A percentile compares a stretch with the other conserved stretches of the same genome.
phyloP scores from a whole-genome alignment of 352 stramenopile genomes.

The Globisporangium cystogenes region DNA sequence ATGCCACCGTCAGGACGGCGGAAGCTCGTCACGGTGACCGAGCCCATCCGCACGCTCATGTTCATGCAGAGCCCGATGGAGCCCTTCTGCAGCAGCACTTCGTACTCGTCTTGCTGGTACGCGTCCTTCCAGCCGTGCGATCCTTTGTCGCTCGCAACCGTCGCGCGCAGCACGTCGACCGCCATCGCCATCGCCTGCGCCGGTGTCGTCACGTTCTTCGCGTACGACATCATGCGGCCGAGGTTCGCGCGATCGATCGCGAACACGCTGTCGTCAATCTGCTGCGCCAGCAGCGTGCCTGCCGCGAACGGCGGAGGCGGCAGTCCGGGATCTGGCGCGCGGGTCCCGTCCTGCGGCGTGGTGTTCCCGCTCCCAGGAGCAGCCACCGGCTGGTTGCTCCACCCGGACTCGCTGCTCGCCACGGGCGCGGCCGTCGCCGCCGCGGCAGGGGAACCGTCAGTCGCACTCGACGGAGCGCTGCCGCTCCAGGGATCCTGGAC shows the following conservation, averaged over 20 bases:
- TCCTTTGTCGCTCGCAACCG: slow-evolving; percentile 27
- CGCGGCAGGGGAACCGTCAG: neutral
- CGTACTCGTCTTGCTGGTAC: slow-evolving; percentile 71
- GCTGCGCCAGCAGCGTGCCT: slow-evolving; percentile 52
- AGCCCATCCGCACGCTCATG: slow-evolving; percentile 81
- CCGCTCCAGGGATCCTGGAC: slow-evolving; percentile 20
- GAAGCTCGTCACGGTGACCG: slow-evolving; percentile 80
- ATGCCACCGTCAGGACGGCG: slow-evolving; percentile 62
- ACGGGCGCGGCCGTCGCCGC: neutral
- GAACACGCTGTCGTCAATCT: slow-evolving; percentile 57
- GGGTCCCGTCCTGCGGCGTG: neutral
- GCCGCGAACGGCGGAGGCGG: slow-evolving; percentile 53
- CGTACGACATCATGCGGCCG: slow-evolving; percentile 42
- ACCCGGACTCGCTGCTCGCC: neutral
- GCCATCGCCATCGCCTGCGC: slow-evolving; percentile 63
- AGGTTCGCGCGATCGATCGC: slow-evolving; percentile 41
- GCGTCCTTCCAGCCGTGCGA: slow-evolving; percentile 65
- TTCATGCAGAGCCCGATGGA: slow-evolving; percentile 88
- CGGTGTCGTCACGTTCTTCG: slow-evolving; percentile 52
- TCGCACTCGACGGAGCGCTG: neutral
- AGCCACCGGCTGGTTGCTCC: neutral
- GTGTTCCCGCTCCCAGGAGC: neutral
- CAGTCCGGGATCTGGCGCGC: slow-evolving; percentile 29
- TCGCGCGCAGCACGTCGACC: slow-evolving; percentile 58
- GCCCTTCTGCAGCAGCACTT: slow-evolving; percentile 84